A percentile compares a stretch with the other conserved stretches of the same genome.
phyloP scores from a whole-genome alignment of 2,329 filamentous ascomycete genomes.

The Fusarium sambucinum region DNA sequence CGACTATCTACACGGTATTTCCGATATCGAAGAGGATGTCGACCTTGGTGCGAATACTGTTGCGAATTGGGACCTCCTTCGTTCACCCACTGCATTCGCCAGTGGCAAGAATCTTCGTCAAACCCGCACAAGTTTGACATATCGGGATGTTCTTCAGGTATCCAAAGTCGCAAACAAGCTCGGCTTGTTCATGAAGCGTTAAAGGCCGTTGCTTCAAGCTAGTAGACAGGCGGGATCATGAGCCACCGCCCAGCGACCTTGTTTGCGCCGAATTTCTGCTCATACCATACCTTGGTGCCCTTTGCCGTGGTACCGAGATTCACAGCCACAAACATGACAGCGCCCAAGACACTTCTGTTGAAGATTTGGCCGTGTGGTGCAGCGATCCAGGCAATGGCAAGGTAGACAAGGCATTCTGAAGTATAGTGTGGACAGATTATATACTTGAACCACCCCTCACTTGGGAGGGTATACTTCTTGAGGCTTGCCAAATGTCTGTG shows the following conservation, averaged over 20 bases:
- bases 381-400: constrained; percentile 78
- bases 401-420: constrained; percentile 86
- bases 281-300: constrained; percentile 84
- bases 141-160: constrained; percentile 87
- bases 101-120: constrained; percentile 68
- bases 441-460: constrained; percentile 75
- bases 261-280: constrained; percentile 76
- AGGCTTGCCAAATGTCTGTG: constrained; percentile 77
- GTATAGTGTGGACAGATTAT: constrained; percentile 92
- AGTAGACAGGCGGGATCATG: constrained; percentile 80
- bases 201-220: constrained; percentile 39
- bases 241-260: constrained; percentile 74
- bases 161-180: constrained; percentile 78
- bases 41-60: constrained; percentile 71
- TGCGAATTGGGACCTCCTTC: constrained; percentile 78
- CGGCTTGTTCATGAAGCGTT: constrained; percentile 61
- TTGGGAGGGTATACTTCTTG: constrained; percentile 85
- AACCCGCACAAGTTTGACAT: constrained; percentile 80
- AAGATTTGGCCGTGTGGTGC: constrained; percentile 74
- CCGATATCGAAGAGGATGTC: constrained; percentile 73
- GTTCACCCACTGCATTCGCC: constrained; percentile 59
- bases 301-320: constrained; percentile 87
- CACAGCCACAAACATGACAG: constrained; percentile 76
- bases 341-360: constrained; percentile 80
- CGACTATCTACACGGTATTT: constrained; percentile 80